phyloP scores from a whole-genome alignment of 2,329 filamentous ascomycete genomes.

The Cladosporium sp. region DNA sequence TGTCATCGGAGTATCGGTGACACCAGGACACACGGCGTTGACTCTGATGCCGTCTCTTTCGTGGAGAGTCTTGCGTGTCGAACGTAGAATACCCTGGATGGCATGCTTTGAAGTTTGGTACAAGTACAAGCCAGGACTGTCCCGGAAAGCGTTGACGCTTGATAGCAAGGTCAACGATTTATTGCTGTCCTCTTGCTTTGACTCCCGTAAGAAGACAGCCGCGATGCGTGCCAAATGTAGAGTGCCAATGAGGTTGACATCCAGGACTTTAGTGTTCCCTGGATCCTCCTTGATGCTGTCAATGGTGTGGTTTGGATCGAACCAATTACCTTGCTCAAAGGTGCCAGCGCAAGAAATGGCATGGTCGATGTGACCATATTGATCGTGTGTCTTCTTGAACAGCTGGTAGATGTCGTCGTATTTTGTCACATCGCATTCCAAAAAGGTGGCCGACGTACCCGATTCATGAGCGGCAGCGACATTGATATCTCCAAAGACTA shows the following conservation, averaged over 20 bases:
- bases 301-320: conserved; percentile 47
- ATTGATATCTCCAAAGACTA: conserved; percentile 48
- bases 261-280: conserved; percentile 44
- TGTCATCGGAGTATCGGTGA: conserved; percentile 42
- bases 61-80: conserved; percentile 29
- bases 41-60: conserved; percentile 39
- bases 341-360: conserved; percentile 52
- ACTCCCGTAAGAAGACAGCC: conserved; percentile 51
- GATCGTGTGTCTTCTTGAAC: conserved; percentile 48
- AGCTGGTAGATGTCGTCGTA: conserved; percentile 49
- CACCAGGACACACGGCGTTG: conserved; percentile 49
- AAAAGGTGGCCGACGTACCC: conserved; percentile 31
- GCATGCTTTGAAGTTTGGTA: conserved; percentile 41
- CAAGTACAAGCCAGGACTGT: conserved; percentile 50
- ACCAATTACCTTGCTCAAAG: conserved; percentile 47
- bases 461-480: conserved; percentile 31
- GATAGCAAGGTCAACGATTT: conserved; percentile 49
- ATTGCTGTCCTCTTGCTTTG: conserved; percentile 35
- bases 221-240: conserved; percentile 54
- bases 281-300: conserved; percentile 41
- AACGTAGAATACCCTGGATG: conserved; percentile 32
- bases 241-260: conserved; percentile 51
- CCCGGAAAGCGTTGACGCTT: conserved; percentile 53
- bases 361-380: conserved; percentile 49
- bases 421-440: conserved; percentile 46